Evolutionary conservation across 23 red algal genomes (phyloP), one percentile per base, ranked within the genome.

Genomic region (Gracilaria domingensis): DNA sequence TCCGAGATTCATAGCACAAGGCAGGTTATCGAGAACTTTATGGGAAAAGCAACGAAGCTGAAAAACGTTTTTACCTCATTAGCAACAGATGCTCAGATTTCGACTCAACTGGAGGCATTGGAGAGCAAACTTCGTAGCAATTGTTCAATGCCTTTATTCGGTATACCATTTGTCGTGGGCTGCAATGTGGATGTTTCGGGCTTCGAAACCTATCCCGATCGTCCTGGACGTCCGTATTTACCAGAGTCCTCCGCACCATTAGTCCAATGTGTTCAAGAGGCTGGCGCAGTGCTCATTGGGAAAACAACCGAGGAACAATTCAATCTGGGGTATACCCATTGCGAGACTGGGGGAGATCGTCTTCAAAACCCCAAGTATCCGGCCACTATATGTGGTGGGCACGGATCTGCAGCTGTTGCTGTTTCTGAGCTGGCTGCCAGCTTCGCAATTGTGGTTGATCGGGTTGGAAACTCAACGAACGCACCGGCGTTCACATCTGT

Each of bases 131-230:
- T 58, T 17, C 30, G 26, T 44, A 62, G 44, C 8, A 21, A 66
- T 26, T n/a, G 58, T 34, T 29, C 53, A 3, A 82, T 71, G 26
- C 90, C 90, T 21, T 69, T 93, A 23, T 86, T 84, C 44, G 90
- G 90, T 21, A 64, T 93, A 65, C 90, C 90, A 2, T 93, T 93
- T 48, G 62, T 76, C 13, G 81, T 86, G 29, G 81, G 61, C 21
- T 80, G 45, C 37, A 81, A 84, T 67, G 54, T 93, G 65, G 90
- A 93, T 45, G 90, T 80, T 6, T 38, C 38, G 59, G 81, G 90
- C 30, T 71, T 76, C 24, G 67, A 60, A 50, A 93, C 90, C 28
- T 7, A 69, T 20, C 34, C 73, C 20, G 62, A 51, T 53, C n/a
- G 29, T 59, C 53, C 51, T 50, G 73, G 74, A n/a, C 57, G 55